These are phyloP conservation scores for Berberis vulgaris DNA, from an alignment of 164 flowering plant genomes.

Conservation along the genomic window DNA sequence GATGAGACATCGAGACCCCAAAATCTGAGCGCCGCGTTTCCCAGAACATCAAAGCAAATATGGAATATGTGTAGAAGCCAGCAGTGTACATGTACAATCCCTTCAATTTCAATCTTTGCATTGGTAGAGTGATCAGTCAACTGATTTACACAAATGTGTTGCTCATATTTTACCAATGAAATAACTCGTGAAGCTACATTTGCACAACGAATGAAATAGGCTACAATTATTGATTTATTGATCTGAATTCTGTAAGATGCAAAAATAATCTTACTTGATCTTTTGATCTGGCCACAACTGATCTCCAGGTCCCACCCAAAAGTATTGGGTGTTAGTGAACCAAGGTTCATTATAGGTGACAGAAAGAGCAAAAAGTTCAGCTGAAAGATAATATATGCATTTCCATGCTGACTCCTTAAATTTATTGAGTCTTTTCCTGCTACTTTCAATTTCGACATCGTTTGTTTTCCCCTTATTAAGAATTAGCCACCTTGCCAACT, in stretches of 20 bases:
- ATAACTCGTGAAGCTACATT: neutral
- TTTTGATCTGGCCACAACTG: conserved; percentile 93
- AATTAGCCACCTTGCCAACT: conserved; percentile 44
- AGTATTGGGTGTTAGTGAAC: conserved; percentile 69
- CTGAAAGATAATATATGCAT: conserved; percentile 78
- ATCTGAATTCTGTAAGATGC: neutral
- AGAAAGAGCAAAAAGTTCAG: conserved; percentile 66
- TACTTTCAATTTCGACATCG: conserved; percentile 28
- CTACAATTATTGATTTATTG: neutral
- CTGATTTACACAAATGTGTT: neutral
- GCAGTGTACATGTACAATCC: conserved; percentile 74
- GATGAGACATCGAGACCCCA: conserved; percentile 92
- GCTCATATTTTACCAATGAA: conserved; percentile 6
- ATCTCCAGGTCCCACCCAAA: conserved; percentile 90
- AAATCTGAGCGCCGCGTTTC: conserved; percentile 96
- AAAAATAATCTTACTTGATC: conserved; percentile 52
- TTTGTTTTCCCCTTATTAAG: conserved; percentile 36
- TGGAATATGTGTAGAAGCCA: conserved; percentile 88
- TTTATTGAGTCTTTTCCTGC: conserved; percentile 55
- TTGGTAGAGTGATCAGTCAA: conserved; percentile 10
- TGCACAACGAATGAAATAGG: neutral
- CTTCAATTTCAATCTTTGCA: conserved; percentile 70
- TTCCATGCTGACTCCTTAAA: conserved; percentile 99
- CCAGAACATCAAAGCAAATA: conserved; percentile 90
- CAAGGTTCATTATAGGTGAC: conserved; percentile 92